Evolutionary conservation across 2,329 filamentous ascomycete genomes (phyloP).

Genomic region (Monosporascus sp.): DNA sequence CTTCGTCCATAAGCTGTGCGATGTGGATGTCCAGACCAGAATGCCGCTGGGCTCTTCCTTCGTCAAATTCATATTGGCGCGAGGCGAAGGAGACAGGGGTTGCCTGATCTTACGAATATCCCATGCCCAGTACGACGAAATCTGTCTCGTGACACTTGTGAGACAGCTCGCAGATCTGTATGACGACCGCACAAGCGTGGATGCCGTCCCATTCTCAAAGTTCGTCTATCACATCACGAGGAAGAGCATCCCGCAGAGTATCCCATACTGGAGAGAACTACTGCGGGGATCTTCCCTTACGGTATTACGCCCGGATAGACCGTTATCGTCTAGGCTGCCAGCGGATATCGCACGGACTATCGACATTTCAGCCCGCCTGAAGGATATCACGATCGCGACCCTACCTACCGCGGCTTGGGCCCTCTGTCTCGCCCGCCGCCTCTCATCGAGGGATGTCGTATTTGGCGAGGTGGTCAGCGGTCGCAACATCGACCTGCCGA

Average conservation of each 20-base stretch:
- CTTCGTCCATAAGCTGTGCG: conserved; percentile 50
- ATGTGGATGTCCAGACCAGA: conserved; percentile 49
- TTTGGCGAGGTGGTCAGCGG: conserved; percentile 65
- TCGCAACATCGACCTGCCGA: conserved; percentile 52
- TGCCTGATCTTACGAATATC: conserved; percentile 58
- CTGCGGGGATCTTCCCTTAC: conserved; percentile 51
- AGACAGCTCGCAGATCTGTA: conserved; percentile 54
- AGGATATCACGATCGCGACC: conserved; percentile 58
- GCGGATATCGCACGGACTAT: conserved; percentile 38
- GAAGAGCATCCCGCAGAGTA: conserved; percentile 41
- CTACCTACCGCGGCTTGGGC: conserved; percentile 66
- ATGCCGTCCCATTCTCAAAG: conserved; percentile 38
- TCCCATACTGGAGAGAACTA: conserved; percentile 57
- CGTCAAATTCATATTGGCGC: conserved; percentile 53
- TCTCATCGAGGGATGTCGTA: conserved; percentile 50
- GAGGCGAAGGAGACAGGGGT: conserved; percentile 29
- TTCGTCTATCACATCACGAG: conserved; percentile 40
- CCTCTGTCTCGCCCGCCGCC: conserved; percentile 52
- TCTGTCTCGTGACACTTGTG: conserved; percentile 59
- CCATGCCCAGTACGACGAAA: conserved; percentile 66
- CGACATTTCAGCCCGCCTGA: conserved; percentile 42
- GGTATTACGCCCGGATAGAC: conserved; percentile 33
- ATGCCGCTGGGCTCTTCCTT: conserved; percentile 57
- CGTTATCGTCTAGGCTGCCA: conserved; percentile 32
- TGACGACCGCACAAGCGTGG: conserved; percentile 23